These are phyloP conservation scores for Ceratobasidium sp. DNA, from an alignment of 1,284 basidiomycete species.

Conservation along the genomic window DNA sequence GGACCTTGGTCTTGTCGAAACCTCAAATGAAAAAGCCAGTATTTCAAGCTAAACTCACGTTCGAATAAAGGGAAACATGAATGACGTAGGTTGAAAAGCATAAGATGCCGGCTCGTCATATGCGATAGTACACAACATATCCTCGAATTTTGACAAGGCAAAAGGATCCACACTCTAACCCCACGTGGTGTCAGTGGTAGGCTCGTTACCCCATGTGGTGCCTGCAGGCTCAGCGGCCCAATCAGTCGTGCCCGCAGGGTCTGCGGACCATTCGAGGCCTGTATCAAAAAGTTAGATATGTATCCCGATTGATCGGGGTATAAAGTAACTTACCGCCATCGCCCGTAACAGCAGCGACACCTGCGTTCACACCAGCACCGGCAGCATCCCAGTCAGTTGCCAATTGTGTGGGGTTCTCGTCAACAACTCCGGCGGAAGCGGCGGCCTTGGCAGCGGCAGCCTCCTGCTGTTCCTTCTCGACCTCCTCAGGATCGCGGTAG, in stretches of 20 bases:
- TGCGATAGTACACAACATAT: constrained; percentile 43
- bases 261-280: constrained; percentile 87
- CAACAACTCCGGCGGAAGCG: constrained; percentile 67
- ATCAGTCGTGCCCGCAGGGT: constrained; percentile 74
- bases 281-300: constrained; percentile 60
- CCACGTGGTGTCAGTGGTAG: constrained; percentile 29
- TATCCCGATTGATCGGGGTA: constrained; percentile 43
- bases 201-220: constrained; percentile 69
- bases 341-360: constrained; percentile 77
- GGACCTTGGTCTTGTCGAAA: neutral
- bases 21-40: neutral
- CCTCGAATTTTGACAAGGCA: constrained; percentile 31
- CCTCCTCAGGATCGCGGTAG: constrained; percentile 99
- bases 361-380: constrained; percentile 81
- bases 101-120: constrained; percentile 40
- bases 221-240: constrained; percentile 85
- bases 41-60: constrained; percentile 29
- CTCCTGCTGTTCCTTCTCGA: constrained; percentile 96
- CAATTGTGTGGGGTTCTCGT: constrained; percentile 64
- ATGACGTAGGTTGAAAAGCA: constrained; percentile 35
- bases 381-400: constrained; percentile 83
- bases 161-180: constrained; percentile 4
- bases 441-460: constrained; percentile 86
- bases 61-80: constrained; percentile 38
- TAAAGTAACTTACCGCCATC: constrained; percentile 60